Evolutionary conservation across 2,329 filamentous ascomycete species (phyloP).

Genomic region (Sclerotiophoma versabilis): DNA sequence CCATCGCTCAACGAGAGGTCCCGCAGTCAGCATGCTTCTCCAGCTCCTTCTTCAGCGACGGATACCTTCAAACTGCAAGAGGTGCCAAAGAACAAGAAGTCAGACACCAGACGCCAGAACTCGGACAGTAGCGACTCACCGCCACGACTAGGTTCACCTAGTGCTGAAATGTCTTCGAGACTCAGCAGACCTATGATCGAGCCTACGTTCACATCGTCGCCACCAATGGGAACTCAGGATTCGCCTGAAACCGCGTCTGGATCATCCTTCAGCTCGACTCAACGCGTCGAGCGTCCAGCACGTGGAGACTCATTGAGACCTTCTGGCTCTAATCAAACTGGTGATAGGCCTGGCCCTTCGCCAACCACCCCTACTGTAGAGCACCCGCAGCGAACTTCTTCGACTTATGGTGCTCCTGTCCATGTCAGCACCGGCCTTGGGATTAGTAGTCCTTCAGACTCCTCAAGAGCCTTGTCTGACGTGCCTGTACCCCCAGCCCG

Average conservation of each 20-base stretch:
- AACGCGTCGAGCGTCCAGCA: constrained; percentile 57
- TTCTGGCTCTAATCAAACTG: constrained; percentile 58
- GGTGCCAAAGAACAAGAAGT: constrained; percentile 71
- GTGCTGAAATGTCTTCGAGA: constrained; percentile 48
- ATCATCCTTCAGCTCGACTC: constrained; percentile 50
- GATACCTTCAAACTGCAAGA: constrained; percentile 78
- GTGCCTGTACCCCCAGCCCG: constrained; percentile 55
- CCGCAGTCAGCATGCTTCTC: constrained; percentile 47
- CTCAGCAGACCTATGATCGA: constrained; percentile 44
- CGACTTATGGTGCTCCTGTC: constrained; percentile 36
- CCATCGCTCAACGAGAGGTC: constrained; percentile 59
- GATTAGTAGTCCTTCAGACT: constrained; percentile 53
- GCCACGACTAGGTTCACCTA: constrained; percentile 50
- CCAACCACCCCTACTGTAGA: constrained; percentile 52
- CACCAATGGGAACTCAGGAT: constrained; percentile 47
- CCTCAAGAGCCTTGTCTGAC: constrained; percentile 51
- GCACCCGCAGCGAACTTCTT: constrained; percentile 51
- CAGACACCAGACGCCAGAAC: constrained; percentile 53
- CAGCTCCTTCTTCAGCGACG: constrained; percentile 39
- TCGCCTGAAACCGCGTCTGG: constrained; percentile 42
- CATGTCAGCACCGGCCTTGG: constrained; percentile 52
- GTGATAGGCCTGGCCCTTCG: constrained; percentile 61
- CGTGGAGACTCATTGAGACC: constrained; percentile 68
- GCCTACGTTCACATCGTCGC: constrained; percentile 47
- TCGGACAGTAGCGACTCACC: constrained; percentile 53